Conservation (phyloP, 768 basidiomycete species). For the Tricholoma sp. region DNA sequence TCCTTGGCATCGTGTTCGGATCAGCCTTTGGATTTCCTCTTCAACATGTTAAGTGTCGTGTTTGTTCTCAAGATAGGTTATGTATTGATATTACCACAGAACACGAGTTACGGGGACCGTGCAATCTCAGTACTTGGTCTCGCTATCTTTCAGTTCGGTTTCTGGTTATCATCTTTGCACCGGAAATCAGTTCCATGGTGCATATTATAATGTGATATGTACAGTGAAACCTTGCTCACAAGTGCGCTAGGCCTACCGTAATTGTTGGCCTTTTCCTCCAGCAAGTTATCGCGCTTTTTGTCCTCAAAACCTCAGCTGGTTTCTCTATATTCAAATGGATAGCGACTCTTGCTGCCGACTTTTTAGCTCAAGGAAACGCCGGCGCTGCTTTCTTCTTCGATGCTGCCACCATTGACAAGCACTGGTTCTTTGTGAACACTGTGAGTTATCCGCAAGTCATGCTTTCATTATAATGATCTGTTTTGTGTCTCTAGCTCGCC, state of each 20-base stretch:
- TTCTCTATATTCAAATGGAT: conserved; percentile 83
- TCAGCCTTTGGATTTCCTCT: conserved; percentile 82
- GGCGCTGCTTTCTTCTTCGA: conserved; percentile 87
- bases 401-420: conserved; percentile 50
- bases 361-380: conserved; percentile 59
- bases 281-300: conserved; percentile 84
- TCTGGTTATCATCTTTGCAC: conserved; percentile 63
- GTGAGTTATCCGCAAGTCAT: conserved; percentile 30
- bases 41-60: conserved; percentile 34
- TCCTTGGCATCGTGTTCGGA: conserved; percentile 76
- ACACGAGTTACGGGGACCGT: conserved; percentile 69
- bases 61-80: not conserved
- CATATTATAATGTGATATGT: conserved; percentile 12
- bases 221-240: not conserved
- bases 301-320: conserved; percentile 80
- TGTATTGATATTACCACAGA: conserved; percentile 15
- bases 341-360: conserved; percentile 75
- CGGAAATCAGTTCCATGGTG: conserved; percentile 70
- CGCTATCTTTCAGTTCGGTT: conserved; percentile 71
- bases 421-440: conserved; percentile 85
- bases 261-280: conserved; percentile 84
- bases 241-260: conserved; percentile 63
- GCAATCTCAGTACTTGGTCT: conserved; percentile 81
- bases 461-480: conserved; percentile 1
- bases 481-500: conserved; percentile 38